A percentile compares a stretch with the other conserved stretches of the same genome.
Evolutionary conservation across 2,329 filamentous ascomycete species (phyloP).

Genomic region (Colletotrichum caudatum): DNA sequence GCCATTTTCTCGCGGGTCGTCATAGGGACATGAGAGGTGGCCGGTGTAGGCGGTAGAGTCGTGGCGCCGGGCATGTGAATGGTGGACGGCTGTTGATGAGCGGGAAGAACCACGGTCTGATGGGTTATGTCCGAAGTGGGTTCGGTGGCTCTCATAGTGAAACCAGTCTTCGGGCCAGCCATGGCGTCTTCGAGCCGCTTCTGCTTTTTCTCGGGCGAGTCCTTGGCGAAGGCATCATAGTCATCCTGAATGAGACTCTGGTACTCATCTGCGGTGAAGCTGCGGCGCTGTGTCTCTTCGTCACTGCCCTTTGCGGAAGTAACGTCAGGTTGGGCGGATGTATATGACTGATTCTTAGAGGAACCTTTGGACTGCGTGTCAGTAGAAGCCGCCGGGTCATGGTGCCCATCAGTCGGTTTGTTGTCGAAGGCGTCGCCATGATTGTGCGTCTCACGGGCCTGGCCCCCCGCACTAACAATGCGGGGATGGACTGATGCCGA

Average conservation of each 20-base stretch:
- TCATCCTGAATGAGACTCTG: constrained; percentile 30
- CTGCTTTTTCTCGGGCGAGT: constrained; percentile 32
- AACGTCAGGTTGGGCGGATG: neutral
- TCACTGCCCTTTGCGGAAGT: neutral
- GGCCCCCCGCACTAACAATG: neutral
- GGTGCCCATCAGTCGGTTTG: neutral
- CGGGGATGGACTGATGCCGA: neutral
- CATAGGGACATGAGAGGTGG: constrained; percentile 3
- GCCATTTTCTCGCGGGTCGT: constrained; percentile 22
- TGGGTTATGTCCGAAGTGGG: neutral
- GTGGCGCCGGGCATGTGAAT: neutral
- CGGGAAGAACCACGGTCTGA: constrained; percentile 27
- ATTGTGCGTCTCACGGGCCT: neutral
- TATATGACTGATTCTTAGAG: neutral
- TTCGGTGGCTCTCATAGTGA: neutral
- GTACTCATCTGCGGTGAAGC: constrained; percentile 28
- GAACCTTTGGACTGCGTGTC: neutral
- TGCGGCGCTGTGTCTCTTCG: neutral
- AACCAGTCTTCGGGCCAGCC: neutral
- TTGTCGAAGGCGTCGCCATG: constrained; percentile 1
- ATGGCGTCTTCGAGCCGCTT: neutral
- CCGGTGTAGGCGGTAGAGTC: constrained; percentile 29
- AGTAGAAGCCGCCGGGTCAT: neutral
- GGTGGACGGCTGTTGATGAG: constrained; percentile 1
- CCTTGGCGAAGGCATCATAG: constrained; percentile 14